Conservation (phyloP, 2,329 filamentous ascomycete species). For the Amphichorda felina region DNA sequence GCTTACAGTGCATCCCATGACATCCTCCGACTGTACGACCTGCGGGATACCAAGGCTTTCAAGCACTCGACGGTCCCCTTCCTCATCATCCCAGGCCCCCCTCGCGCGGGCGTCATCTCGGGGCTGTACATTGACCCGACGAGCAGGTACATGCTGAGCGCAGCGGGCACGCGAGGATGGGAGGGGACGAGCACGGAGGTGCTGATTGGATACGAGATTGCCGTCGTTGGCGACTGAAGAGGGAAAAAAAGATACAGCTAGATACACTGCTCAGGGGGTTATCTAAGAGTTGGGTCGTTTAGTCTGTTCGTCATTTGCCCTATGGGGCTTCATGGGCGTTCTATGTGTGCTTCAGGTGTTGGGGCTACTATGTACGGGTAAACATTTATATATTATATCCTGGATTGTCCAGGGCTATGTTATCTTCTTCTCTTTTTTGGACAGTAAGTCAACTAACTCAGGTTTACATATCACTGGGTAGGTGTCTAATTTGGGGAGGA, state of each 20-base stretch:
- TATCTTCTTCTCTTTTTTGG: background rate
- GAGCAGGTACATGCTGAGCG: slow-evolving; percentile 82
- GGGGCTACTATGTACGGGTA: background rate
- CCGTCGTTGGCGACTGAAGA: slow-evolving; percentile 8
- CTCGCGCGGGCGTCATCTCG: slow-evolving; percentile 74
- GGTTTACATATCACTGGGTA: too few species aligned
- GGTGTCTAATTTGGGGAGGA: too few species aligned
- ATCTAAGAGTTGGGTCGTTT: background rate
- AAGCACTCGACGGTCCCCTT: slow-evolving; percentile 82
- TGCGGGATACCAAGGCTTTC: slow-evolving; percentile 51
- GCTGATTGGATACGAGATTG: slow-evolving; percentile 86
- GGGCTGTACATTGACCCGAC: slow-evolving; percentile 79
- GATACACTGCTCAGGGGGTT: too few species aligned
- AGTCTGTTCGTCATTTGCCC: background rate
- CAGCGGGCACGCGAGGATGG: slow-evolving; percentile 89
- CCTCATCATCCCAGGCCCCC: slow-evolving; percentile 84
- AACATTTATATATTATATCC: background rate
- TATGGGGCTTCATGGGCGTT: background rate
- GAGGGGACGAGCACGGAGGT: slow-evolving; percentile 86
- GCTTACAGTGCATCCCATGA: slow-evolving; percentile 74
- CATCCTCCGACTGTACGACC: slow-evolving; percentile 85
- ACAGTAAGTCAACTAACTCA: too few species aligned
- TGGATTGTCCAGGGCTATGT: background rate
- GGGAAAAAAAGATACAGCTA: too few species aligned
- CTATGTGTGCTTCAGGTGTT: background rate